Evolutionary conservation across 805 yeast genomes (phyloP), one percentile per base, ranked within the genome.

Genomic region (Suhomyces faveliae): DNA sequence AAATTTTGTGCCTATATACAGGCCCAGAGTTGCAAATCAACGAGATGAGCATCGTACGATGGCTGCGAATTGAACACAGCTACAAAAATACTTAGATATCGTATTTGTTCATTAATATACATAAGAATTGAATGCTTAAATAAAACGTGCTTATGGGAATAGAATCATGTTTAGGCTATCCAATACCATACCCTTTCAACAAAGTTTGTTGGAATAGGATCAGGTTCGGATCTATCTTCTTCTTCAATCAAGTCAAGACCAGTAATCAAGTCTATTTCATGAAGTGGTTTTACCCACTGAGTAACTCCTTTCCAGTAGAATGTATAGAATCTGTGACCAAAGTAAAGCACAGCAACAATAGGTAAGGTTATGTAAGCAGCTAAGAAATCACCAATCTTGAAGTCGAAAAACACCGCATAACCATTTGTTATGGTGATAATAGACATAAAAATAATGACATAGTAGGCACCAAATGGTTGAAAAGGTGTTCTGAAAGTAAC

Each of bases 341-440:
- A 51, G 62, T 80, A 85, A 40, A 85, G 67, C 4, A 67, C 66
- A 3, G 78, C 50, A 52, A 81, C 74, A 48, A 79, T 72, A 29
- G 85, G 87, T 42, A 85, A 60, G 0, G 89, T 84, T 50, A 85
- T 73, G 64, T 85, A 85, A 8, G 90, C 86, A 27, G 91, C 90
- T 43, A 85, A 66, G 56, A 85, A 85, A 61, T 83, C 84, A 5
- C 78, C 63, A 0, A 64, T 76, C 11, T 71, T 74, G 72, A 83
- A 83, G 15, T 73, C 73, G 50, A 85, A 76, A 64, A 85, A 85
- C 4, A 80, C 84, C 2, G 78, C 83, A 60, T 83, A 86, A 48
- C 91, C 91, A 56, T 86, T 85, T n/a, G 90, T 84, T 40, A 86
- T 44, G 24, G 84, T 68, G 45, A 86, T 58, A n/a, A 86, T 24